Evolutionary conservation across 371 early-diverging fungal species (phyloP).

Genomic region (Actinomortierella wolfii): DNA sequence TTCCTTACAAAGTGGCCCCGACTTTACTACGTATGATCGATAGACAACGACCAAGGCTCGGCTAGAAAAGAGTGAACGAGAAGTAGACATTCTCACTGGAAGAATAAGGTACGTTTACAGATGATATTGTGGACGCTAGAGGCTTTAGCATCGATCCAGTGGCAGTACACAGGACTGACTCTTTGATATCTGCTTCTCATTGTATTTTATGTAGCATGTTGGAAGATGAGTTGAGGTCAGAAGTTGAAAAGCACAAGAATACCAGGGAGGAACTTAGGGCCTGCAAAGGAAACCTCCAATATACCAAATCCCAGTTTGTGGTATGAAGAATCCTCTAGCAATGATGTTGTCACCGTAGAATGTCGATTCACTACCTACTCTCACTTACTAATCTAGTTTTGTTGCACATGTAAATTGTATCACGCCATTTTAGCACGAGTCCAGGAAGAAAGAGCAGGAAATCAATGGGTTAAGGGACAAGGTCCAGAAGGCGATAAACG

Average conservation of each 20-base stretch:
- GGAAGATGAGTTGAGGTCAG: constrained; percentile 28
- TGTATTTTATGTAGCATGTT: constrained; percentile 12
- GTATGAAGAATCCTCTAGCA: constrained; percentile 9
- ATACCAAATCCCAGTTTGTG: constrained; percentile 31
- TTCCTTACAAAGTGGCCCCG: background rate
- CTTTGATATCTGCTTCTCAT: background rate
- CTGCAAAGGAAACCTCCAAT: constrained; percentile 38
- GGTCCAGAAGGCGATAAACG: constrained; percentile 30
- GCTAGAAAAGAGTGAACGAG: constrained; percentile 25
- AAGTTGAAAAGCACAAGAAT: constrained; percentile 34
- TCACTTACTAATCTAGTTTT: too few relatives aligned
- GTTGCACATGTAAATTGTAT: too few relatives aligned
- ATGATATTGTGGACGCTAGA: constrained; percentile 4
- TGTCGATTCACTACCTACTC: background rate
- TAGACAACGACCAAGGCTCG: constrained; percentile 24
- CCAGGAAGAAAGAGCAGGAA: constrained; percentile 43
- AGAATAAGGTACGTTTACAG: constrained; percentile 24
- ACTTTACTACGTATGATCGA: background rate
- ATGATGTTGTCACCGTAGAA: too few relatives aligned
- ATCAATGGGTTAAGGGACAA: constrained; percentile 36
- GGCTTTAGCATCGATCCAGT: background rate
- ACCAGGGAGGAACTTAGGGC: constrained; percentile 38
- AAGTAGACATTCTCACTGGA: constrained; percentile 19
- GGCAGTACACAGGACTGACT: background rate
- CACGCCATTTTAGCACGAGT: constrained; percentile 42